Evolutionary conservation across 495 filamentous ascomycete species (phyloP).

Genomic region (Xeromyces bisporus): DNA sequence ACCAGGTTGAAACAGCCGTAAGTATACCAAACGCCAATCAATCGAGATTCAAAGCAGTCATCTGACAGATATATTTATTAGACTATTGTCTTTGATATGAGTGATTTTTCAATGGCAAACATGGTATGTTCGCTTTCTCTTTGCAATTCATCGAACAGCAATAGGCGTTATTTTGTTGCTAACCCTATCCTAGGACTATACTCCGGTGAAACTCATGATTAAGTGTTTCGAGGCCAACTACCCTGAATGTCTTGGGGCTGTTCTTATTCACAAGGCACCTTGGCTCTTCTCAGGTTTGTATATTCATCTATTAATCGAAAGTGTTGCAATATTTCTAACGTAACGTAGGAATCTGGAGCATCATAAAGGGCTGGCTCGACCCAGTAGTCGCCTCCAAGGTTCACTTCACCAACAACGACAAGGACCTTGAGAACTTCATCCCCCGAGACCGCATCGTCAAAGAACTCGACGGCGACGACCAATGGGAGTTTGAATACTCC

Average conservation of each 20-base stretch:
- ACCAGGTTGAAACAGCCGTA: slow-evolving; percentile 82
- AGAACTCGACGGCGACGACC: slow-evolving; percentile 67
- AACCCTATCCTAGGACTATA: slow-evolving; percentile 51
- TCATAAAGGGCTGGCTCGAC: slow-evolving; percentile 93
- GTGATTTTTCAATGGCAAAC: slow-evolving; percentile 76
- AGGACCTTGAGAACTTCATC: slow-evolving; percentile 68
- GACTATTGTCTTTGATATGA: slow-evolving; percentile 92
- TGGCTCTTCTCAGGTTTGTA: slow-evolving; percentile 88
- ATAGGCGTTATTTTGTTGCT: slow-evolving; percentile 1
- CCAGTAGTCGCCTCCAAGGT: slow-evolving; percentile 91
- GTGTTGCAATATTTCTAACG: slow-evolving; percentile 1
- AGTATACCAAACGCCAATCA: too few species aligned
- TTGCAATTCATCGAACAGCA: background rate
- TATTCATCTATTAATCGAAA: too few species aligned
- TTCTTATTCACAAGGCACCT: slow-evolving; percentile 92
- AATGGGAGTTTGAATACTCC: slow-evolving; percentile 62
- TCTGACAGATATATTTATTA: slow-evolving; percentile 11
- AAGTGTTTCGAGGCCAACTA: slow-evolving; percentile 99
- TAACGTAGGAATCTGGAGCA: slow-evolving; percentile 56
- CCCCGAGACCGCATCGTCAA: slow-evolving; percentile 50
- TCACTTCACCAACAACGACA: slow-evolving; percentile 73
- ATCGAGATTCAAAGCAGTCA: slow-evolving; percentile 5
- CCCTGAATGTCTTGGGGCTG: slow-evolving; percentile 75
- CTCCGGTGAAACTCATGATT: slow-evolving; percentile 96
- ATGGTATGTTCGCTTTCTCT: slow-evolving; percentile 43